Conservation (phyloP, 176 grass and related monocot species). For the Cenchrus purpureus region DNA sequence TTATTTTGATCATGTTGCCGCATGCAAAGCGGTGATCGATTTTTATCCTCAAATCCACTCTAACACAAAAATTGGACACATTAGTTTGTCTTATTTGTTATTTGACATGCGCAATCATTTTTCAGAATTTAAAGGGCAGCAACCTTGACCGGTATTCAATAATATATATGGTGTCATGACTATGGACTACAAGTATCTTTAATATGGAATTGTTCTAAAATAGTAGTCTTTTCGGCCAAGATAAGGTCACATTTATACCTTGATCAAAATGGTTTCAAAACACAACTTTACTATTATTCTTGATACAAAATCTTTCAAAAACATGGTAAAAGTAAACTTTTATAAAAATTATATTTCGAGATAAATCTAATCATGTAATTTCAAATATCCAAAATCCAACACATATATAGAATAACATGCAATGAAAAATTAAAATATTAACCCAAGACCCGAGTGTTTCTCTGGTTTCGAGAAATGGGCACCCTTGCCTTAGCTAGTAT, state of each 20-base stretch:
- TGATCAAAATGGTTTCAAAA: neutral
- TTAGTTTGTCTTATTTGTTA: neutral
- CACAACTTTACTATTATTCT: neutral
- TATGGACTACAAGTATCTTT: too few species aligned
- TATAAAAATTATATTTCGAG: neutral
- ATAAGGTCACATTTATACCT: too few species aligned
- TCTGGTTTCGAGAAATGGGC: neutral
- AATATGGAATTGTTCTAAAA: too few species aligned
- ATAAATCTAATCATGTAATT: neutral
- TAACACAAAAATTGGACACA: neutral
- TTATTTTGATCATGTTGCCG: neutral
- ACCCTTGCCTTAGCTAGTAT: neutral
- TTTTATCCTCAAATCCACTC: neutral
- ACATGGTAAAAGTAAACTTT: neutral
- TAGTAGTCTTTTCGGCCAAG: too few species aligned
- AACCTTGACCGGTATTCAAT: too few species aligned
- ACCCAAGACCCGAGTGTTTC: neutral
- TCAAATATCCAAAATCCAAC: neutral
- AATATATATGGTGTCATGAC: too few species aligned
- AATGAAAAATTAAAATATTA: neutral
- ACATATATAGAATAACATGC: neutral
- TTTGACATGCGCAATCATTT: neutral
- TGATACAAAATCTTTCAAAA: neutral
- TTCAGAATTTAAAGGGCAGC: too few species aligned
- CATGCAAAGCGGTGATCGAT: neutral